These are phyloP conservation scores for Penicillium hesseltinei DNA, from an alignment of 2,329 filamentous ascomycete genomes.

Conservation along the genomic window DNA sequence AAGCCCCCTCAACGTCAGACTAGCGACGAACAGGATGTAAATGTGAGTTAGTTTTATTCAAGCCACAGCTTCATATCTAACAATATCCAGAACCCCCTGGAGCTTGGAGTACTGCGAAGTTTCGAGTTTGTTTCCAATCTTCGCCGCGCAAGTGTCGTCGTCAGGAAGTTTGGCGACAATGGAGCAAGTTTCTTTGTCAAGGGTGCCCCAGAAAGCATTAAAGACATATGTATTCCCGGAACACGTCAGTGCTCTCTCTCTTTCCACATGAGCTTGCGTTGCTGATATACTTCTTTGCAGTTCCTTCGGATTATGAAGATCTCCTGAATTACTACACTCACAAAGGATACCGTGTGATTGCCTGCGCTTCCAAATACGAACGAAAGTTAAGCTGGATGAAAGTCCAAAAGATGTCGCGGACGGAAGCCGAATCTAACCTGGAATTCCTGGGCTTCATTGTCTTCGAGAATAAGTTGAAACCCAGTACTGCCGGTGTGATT, in stretches of 20 bases:
- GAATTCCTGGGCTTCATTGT: slow-evolving; percentile 95
- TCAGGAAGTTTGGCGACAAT: slow-evolving; percentile 79
- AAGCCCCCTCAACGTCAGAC: slow-evolving; percentile 61
- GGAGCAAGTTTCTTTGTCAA: slow-evolving; percentile 91
- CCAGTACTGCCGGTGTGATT: slow-evolving; percentile 76
- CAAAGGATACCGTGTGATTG: slow-evolving; percentile 93
- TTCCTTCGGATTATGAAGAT: slow-evolving; percentile 87
- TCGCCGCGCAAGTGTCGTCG: slow-evolving; percentile 86
- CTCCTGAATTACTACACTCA: slow-evolving; percentile 89
- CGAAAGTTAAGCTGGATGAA: slow-evolving; percentile 89
- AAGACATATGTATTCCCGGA: slow-evolving; percentile 80
- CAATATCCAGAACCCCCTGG: slow-evolving; percentile 53
- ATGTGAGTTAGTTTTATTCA: slow-evolving; percentile 17
- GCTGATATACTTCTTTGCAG: slow-evolving; percentile 33
- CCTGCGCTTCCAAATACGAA: slow-evolving; percentile 85
- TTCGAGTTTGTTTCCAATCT: slow-evolving; percentile 96
- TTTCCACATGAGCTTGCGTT: not conserved
- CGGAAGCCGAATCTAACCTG: slow-evolving; percentile 77
- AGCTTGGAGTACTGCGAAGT: slow-evolving; percentile 83
- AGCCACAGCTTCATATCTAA: not conserved
- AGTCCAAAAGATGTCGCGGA: slow-evolving; percentile 86
- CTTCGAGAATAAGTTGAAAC: slow-evolving; percentile 97
- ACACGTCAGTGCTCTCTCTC: slow-evolving; percentile 59
- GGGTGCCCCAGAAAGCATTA: slow-evolving; percentile 94
- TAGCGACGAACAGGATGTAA: slow-evolving; percentile 26